Conservation (phyloP, 169 alveolate genomes). For the Eimeria acervulina region DNA sequence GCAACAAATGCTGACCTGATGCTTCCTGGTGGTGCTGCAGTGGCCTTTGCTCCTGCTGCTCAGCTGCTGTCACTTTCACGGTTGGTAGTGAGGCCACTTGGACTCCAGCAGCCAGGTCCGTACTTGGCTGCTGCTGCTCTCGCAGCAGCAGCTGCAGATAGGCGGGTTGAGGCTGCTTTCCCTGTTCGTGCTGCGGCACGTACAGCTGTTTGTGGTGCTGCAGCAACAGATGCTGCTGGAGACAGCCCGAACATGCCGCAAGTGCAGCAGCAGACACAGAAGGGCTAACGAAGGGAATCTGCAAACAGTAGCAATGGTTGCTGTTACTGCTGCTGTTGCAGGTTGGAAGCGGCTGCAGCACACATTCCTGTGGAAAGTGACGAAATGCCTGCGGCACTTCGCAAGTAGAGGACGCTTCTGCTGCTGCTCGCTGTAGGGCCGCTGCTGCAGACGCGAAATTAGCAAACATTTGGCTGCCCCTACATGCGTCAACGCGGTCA, state of each 20-base stretch:
- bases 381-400: not conserved
- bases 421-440: not conserved
- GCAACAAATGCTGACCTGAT: not conserved
- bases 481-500: not conserved
- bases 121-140: slow-evolving; percentile 11
- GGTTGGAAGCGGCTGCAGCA: slow-evolving; percentile 22
- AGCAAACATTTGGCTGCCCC: no score
- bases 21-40: not conserved
- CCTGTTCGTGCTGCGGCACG: slow-evolving; percentile 1
- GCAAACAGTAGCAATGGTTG: not conserved
- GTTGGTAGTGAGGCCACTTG: not conserved
- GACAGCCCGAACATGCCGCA: slow-evolving; percentile 36
- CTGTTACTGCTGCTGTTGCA: not conserved
- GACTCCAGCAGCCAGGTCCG: not conserved
- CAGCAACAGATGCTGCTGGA: slow-evolving; percentile 31
- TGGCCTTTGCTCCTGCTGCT: not conserved
- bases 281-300: not conserved
- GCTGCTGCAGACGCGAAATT: not conserved
- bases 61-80: not conserved
- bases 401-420: not conserved
- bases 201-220: not conserved
- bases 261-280: not conserved
- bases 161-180: not conserved
- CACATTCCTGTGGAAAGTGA: not conserved
- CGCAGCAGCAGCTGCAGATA: not conserved